These are phyloP conservation scores for Raffaelea albimanens DNA, from an alignment of 2,329 filamentous ascomycete genomes.

Conservation along the genomic window DNA sequence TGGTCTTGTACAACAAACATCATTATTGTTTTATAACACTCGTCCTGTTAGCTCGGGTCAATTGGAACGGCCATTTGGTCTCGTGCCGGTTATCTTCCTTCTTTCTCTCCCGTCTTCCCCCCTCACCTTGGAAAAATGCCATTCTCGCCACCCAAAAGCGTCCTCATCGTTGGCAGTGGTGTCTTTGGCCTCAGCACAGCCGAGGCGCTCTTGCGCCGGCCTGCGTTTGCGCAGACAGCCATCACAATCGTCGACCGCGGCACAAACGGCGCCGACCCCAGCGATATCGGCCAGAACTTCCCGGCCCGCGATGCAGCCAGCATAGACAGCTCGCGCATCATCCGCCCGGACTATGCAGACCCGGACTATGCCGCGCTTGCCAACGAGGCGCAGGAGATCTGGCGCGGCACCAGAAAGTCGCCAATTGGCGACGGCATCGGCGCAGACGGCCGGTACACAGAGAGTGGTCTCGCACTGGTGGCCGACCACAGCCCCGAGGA, in stretches of 20 bases:
- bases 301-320: constrained; percentile 50
- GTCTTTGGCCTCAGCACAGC: constrained; percentile 55
- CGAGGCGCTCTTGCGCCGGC: constrained; percentile 56
- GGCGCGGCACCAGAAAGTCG: constrained; percentile 34
- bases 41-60: neutral
- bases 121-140: constrained; percentile 9
- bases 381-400: constrained; percentile 57
- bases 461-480: constrained; percentile 59
- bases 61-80: no score
- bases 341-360: constrained; percentile 72
- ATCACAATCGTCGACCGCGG: constrained; percentile 54
- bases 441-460: constrained; percentile 53
- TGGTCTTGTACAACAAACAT: no score
- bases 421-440: neutral
- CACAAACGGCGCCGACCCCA: constrained; percentile 11
- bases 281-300: constrained; percentile 33
- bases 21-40: neutral
- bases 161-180: constrained; percentile 62
- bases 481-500: constrained; percentile 28
- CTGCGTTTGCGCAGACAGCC: constrained; percentile 39
- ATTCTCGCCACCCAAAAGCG: constrained; percentile 31
- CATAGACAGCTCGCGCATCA: constrained; percentile 55
- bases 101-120: neutral
- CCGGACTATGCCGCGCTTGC: constrained; percentile 67
- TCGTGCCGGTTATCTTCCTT: neutral